Evolutionary conservation across 495 filamentous ascomycete genomes (phyloP).

Genomic region (Trichoderma asperelloides): DNA sequence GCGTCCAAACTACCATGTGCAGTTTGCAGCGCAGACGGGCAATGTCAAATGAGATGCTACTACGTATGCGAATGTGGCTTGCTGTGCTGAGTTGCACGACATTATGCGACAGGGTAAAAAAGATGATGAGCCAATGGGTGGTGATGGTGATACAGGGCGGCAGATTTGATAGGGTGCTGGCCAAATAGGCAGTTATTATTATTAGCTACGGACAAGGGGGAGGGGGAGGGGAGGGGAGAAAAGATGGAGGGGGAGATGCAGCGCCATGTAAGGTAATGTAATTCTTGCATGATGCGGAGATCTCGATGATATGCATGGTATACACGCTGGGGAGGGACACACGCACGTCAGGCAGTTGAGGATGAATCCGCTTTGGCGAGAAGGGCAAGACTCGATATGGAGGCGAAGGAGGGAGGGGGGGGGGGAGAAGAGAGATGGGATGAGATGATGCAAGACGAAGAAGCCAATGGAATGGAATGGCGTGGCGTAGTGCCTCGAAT

Average conservation of each 20-base stretch:
- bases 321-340: background rate
- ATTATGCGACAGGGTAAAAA: background rate
- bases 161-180: background rate
- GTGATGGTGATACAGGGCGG: background rate
- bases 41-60: background rate
- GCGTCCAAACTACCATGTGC: background rate
- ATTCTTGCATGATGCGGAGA: conserved; percentile 8
- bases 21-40: background rate
- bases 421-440: background rate
- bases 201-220: background rate
- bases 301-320: conserved; percentile 5
- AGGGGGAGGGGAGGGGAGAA: background rate
- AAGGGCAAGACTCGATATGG: background rate
- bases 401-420: background rate
- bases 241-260: background rate
- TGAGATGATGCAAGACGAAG: background rate
- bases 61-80: conserved; percentile 4
- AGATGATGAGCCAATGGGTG: background rate
- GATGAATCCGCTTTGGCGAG: conserved; percentile 1
- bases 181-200: background rate
- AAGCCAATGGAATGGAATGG: background rate
- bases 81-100: conserved; percentile 1
- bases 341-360: background rate
- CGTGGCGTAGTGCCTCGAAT: background rate
- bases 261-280: background rate